phyloP scores from a whole-genome alignment of 2,329 filamentous ascomycete species.

The Monosporascus sp. region DNA sequence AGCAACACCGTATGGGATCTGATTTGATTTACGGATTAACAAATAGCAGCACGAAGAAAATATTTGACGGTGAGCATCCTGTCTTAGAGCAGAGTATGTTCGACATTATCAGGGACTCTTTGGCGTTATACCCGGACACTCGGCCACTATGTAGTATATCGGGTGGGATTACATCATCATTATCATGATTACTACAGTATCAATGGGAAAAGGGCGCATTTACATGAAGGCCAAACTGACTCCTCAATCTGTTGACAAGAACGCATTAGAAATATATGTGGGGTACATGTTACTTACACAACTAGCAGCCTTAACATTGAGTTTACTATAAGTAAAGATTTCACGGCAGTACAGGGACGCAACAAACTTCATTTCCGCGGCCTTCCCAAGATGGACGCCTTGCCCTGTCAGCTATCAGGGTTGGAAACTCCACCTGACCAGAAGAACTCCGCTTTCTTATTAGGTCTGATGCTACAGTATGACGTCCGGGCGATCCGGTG shows the following conservation, averaged over 20 bases:
- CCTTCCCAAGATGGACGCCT: too few species aligned
- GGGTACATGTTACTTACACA: background rate
- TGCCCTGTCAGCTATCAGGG: too few species aligned
- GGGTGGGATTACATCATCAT: background rate
- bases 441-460: too few species aligned
- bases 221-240: background rate
- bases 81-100: background rate
- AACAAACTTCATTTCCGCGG: too few species aligned
- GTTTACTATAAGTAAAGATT: too few species aligned
- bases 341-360: too few species aligned
- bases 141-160: background rate
- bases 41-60: background rate
- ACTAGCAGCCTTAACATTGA: background rate
- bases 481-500: too few species aligned
- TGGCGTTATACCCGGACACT: background rate
- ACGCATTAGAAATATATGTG: background rate
- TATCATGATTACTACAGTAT: background rate
- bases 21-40: conserved; percentile 2
- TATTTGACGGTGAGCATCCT: background rate
- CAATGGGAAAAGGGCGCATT: background rate
- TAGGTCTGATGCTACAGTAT: too few species aligned
- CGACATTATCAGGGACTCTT: background rate
- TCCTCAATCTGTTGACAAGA: background rate
- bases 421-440: too few species aligned
- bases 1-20: conserved; percentile 52